Conservation (phyloP, 2,329 filamentous ascomycete species). For the Curvularia eragrostidis region DNA sequence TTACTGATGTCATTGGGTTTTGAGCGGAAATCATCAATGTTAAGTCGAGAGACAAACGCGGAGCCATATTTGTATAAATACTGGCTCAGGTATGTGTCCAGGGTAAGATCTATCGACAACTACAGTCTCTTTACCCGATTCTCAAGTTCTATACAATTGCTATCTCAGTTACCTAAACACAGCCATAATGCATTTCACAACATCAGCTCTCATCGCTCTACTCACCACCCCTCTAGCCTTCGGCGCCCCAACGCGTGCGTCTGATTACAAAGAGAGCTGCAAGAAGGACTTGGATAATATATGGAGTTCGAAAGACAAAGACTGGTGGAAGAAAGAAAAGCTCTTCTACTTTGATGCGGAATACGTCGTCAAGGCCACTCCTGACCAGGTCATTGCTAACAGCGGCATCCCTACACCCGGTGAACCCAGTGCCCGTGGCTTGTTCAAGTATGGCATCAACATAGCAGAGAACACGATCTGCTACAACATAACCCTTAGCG, state of each 20-base stretch:
- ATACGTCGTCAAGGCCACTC: slow-evolving; percentile 57
- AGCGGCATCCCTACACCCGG: slow-evolving; percentile 50
- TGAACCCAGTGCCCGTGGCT: slow-evolving; percentile 54
- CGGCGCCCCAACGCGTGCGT: slow-evolving; percentile 27
- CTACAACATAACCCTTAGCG: slow-evolving; percentile 60
- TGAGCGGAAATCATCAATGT: slow-evolving; percentile 1
- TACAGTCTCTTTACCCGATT: background rate
- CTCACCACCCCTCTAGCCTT: slow-evolving; percentile 28
- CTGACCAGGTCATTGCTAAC: slow-evolving; percentile 58
- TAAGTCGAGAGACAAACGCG: slow-evolving; percentile 6
- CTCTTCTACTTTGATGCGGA: slow-evolving; percentile 57
- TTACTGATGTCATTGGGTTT: slow-evolving; percentile 28
- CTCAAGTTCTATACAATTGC: background rate
- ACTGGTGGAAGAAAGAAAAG: slow-evolving; percentile 35
- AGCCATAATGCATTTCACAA: slow-evolving; percentile 33
- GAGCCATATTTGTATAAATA: slow-evolving; percentile 29
- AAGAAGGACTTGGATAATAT: slow-evolving; percentile 33
- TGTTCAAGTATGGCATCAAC: slow-evolving; percentile 63
- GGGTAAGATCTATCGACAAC: slow-evolving; percentile 14
- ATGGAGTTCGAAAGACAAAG: slow-evolving; percentile 26
- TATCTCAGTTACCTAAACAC: slow-evolving; percentile 4
- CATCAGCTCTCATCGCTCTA: slow-evolving; percentile 27
- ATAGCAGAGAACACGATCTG: slow-evolving; percentile 53
- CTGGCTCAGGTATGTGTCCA: background rate
- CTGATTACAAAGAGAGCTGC: slow-evolving; percentile 26